Evolutionary conservation across 352 stramenopile genomes (phyloP), one percentile per base, ranked within the genome.

Genomic region (Phytopythium cucurbitacearum): DNA sequence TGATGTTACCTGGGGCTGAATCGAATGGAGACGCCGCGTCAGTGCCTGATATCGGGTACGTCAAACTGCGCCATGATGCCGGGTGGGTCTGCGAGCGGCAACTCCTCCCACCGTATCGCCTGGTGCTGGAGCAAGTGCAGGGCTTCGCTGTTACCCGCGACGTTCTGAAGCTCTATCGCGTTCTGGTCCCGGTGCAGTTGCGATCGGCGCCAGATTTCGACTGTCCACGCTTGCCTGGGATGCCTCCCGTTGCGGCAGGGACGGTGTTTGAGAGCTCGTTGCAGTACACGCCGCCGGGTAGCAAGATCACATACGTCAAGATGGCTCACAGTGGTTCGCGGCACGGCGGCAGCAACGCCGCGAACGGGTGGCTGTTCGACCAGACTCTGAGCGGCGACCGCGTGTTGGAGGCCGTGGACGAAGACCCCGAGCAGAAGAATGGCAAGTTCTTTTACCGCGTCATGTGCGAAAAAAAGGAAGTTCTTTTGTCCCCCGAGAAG

Each of bases 401-500:
- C 41, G 73, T 91, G 11, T 59, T 91, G 2, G 80, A 91, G 38
- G 71, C 77, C 21, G 67, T 89, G 51, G 71, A 87, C 53, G 72
- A 90, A 61, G 78, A 89, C 36, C 75, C 76, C 2, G 80, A 89
- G 53, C 87, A 88, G 60, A 86, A 87, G 59, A 80, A 85, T 43
- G 83, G 83, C 62, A 87, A 83, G 50, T 93, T 91, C 53, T 93
- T 82, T 57, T 93, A 85, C 59, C 78, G 83, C 15, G 75, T 90
- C n/a, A 37, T 86, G 9, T 69, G 59, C 21, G 71, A 77, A 16
- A 86, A 81, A 59, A 91, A 89, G 49, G 65, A 88, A 35, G 83
- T 93, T 15, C 56, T 93, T 33, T 60, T 90, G 21, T 91, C 83
- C 8, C 83, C 83, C 0, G 83, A 91, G 59, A 64, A 60, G 7